phyloP scores from a whole-genome alignment of 352 stramenopile species.

The Phytophthora pistaciae region DNA sequence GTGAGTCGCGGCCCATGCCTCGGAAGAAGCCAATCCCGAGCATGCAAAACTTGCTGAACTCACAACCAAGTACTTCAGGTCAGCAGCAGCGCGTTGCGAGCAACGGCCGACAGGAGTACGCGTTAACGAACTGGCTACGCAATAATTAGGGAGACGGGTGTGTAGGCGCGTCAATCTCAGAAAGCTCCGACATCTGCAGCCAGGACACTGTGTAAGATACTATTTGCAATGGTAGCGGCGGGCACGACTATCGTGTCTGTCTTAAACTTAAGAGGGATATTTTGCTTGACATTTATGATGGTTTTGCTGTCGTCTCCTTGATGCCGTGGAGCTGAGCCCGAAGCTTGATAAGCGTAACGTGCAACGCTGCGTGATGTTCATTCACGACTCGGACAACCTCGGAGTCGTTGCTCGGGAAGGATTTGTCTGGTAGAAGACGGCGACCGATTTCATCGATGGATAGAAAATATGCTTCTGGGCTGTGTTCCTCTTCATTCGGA shows the following conservation, averaged over 20 bases:
- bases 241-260: conserved; percentile 17
- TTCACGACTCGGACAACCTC: conserved; percentile 36
- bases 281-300: conserved; percentile 14
- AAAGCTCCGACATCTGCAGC: conserved; percentile 15
- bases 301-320: neutral
- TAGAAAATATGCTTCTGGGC: conserved; percentile 22
- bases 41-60: conserved; percentile 60
- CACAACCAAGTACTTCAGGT: conserved; percentile 36
- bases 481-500: conserved; percentile 1
- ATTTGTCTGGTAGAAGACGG: conserved; percentile 36
- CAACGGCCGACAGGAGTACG: conserved; percentile 61
- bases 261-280: conserved; percentile 20
- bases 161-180: neutral
- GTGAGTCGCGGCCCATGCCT: conserved; percentile 19
- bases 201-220: conserved; percentile 36
- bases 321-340: conserved; percentile 15
- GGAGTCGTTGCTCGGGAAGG: conserved; percentile 37
- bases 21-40: conserved; percentile 58
- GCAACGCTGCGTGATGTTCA: conserved; percentile 36
- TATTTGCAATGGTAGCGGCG: conserved; percentile 30
- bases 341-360: conserved; percentile 14
- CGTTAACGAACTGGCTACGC: conserved; percentile 74
- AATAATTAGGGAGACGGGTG: conserved; percentile 40
- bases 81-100: conserved; percentile 36
- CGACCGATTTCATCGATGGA: conserved; percentile 41